These are phyloP conservation scores for Vitellaria paradoxa DNA, from an alignment of 179 eudicot genomes.

Conservation along the genomic window DNA sequence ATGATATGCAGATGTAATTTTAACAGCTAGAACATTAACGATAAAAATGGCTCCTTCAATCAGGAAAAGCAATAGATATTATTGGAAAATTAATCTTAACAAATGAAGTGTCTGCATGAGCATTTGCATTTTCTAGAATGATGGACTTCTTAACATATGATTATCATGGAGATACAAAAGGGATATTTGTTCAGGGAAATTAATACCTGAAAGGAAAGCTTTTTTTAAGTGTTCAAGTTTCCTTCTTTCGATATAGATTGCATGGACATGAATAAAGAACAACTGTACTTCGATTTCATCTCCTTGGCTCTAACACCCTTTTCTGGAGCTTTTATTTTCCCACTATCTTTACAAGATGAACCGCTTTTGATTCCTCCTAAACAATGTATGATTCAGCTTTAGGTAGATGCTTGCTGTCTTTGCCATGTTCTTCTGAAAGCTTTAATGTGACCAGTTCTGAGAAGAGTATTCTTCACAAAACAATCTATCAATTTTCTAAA, in stretches of 20 bases:
- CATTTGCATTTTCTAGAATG: slow-evolving; percentile 1
- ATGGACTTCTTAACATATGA: slow-evolving; percentile 1
- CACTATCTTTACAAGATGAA: neutral
- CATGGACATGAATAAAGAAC: neutral
- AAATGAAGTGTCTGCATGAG: neutral
- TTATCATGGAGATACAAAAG: neutral
- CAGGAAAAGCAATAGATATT: neutral
- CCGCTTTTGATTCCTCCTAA: neutral
- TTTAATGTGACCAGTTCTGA: neutral
- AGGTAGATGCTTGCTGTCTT: neutral
- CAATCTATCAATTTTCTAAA: neutral
- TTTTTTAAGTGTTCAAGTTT: neutral
- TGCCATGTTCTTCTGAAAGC: neutral
- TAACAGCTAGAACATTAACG: no score
- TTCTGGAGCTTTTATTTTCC: slow-evolving; percentile 2
- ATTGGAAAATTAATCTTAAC: neutral
- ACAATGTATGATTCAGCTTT: neutral
- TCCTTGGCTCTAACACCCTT: neutral
- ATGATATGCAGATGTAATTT: no score
- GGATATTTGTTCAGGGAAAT: neutral
- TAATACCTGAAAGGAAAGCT: neutral
- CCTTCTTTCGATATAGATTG: neutral
- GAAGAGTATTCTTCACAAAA: neutral
- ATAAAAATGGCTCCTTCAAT: neutral
- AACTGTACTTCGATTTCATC: neutral